Evolutionary conservation across 1,284 basidiomycete species (phyloP).

Genomic region (Naganishia cerealis): DNA sequence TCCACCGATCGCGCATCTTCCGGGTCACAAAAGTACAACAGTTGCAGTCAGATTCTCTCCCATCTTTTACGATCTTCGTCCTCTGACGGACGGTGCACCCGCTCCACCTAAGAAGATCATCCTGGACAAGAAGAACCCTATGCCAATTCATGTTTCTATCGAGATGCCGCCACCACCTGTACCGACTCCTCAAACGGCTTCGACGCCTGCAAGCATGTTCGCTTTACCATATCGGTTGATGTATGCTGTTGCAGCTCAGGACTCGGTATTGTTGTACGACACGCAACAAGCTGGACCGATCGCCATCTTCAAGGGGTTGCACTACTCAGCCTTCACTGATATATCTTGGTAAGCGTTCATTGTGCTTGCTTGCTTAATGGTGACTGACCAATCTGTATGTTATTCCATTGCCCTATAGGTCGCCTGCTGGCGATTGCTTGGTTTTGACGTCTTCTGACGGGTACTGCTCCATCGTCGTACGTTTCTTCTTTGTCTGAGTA

Average conservation of each 20-base stretch:
- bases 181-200: conserved; percentile 37
- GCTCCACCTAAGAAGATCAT: conserved; percentile 62
- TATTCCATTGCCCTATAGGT: conserved; percentile 61
- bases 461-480: conserved; percentile 90
- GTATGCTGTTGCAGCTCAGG: conserved; percentile 95
- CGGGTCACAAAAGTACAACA: conserved; percentile 92
- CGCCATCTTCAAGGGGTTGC: conserved; percentile 88
- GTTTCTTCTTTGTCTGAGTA: background rate
- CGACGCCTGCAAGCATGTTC: conserved; percentile 62
- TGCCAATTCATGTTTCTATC: conserved; percentile 48
- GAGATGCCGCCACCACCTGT: conserved; percentile 52
- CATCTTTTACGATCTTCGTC: conserved; percentile 81
- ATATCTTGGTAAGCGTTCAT: conserved; percentile 73
- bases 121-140: conserved; percentile 66
- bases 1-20: conserved; percentile 87
- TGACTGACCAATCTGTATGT: conserved; percentile 22
- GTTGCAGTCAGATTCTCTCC: conserved; percentile 93
- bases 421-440: conserved; percentile 88
- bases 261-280: conserved; percentile 91
- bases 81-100: conserved; percentile 55
- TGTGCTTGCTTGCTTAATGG: background rate
- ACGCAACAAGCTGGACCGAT: conserved; percentile 93
- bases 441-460: conserved; percentile 91
- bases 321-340: conserved; percentile 98
- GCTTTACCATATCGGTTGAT: conserved; percentile 90